phyloP scores from a whole-genome alignment of 2,329 filamentous ascomycete species.

The Colletotrichum ledebouriae region DNA sequence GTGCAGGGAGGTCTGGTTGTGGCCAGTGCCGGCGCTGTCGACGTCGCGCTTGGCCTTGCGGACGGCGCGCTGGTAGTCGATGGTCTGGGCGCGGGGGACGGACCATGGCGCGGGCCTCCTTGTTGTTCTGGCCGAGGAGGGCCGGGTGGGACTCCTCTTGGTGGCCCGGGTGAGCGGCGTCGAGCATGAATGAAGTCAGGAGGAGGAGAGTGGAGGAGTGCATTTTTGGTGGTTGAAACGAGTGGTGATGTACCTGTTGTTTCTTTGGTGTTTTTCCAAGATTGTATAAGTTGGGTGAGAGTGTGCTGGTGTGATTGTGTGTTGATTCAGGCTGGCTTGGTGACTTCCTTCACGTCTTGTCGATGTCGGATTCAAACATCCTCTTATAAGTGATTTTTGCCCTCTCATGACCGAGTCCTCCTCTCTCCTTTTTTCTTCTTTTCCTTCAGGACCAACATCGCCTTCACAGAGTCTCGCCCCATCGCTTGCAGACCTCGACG shows the following conservation, averaged over 20 bases:
- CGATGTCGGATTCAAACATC: slow-evolving; percentile 2
- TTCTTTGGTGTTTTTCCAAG: not conserved
- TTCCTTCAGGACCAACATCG: not conserved
- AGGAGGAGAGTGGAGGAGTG: not conserved
- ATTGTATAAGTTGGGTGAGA: slow-evolving; percentile 3
- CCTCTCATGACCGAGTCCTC: slow-evolving; percentile 1
- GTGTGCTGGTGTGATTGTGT: slow-evolving; percentile 1
- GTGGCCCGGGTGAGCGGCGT: too few relatives aligned
- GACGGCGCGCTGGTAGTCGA: too few relatives aligned
- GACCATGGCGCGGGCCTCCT: too few relatives aligned
- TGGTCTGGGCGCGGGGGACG: too few relatives aligned
- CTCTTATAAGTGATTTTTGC: slow-evolving; percentile 14
- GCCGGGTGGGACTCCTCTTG: too few relatives aligned
- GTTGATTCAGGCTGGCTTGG: slow-evolving; percentile 22
- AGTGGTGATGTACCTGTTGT: slow-evolving; percentile 5
- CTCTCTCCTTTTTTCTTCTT: not conserved
- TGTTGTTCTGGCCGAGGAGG: too few relatives aligned
- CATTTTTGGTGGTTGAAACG: not conserved
- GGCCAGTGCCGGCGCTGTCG: too few relatives aligned
- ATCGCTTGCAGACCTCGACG: not conserved
- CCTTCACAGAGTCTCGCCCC: not conserved
- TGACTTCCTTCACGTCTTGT: not conserved
- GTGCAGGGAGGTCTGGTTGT: too few relatives aligned
- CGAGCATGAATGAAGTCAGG: too few relatives aligned
- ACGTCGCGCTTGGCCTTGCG: too few relatives aligned